Base-by-base conservation (phyloP, 2,329 filamentous ascomycete species). In the Calonectria leucothoes region DNA sequence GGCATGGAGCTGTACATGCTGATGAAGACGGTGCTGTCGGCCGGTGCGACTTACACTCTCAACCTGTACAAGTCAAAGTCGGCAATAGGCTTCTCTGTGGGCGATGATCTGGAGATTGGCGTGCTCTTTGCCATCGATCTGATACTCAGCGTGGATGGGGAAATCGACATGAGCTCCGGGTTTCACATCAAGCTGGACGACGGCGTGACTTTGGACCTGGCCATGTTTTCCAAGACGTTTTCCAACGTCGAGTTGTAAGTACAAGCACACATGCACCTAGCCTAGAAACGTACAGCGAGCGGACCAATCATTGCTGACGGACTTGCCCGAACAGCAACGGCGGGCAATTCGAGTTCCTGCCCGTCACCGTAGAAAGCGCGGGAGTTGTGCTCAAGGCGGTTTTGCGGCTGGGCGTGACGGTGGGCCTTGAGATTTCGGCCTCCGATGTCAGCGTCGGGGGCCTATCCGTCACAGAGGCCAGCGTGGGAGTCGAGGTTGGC, bases 121-220 rank as follows among this genome's bases (percentile, higher is more conserved):
- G 81, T 88, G 1, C 79, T 89, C 1, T 87, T 90, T 51, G 82
- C 83, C 0, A 81, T 91, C 1, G 89, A 91, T 67, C 81, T 92
- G 20, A 88, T 92, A 29, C 76, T 92, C 31, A 86, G 81, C 17
- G 86, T 85, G 0, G 83, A 89, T 3, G 83, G 83, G 0, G 82
- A 86, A 51, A 83, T 91, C 27, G 85, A 88, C 33, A 87, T 92
- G 15, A 87, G 83, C 63, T 88, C 83, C 23, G 90, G 90, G 0
- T 87, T 92, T 39, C 90, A 92, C 74, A 84, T 92, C 67, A 85
- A 86, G 66, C 80, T 91, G 0, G 87, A 91, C 4, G 87, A 91
- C 52, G 86, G 86, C 0, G 78, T 90, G 1, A 80, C 81, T 0
- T 82, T 92, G 27, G 83, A 88, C 1, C 84, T 92, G 20, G 82